Evolutionary conservation across 2,329 filamentous ascomycete species (phyloP).

Genomic region (Penicillium expansum): DNA sequence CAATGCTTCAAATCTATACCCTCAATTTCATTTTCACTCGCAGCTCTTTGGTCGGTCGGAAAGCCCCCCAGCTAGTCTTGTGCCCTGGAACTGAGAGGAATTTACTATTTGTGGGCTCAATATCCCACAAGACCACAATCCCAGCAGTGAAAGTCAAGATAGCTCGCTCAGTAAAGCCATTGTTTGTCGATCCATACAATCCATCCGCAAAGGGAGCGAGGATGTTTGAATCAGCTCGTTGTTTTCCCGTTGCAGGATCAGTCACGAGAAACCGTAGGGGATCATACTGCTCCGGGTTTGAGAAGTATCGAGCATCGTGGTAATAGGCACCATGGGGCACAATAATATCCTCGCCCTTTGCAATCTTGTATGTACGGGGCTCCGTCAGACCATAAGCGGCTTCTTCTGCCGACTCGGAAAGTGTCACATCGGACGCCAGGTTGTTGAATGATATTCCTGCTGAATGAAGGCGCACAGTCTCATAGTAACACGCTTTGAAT

Average conservation of each 20-base stretch:
- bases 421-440: conserved; percentile 38
- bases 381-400: conserved; percentile 27
- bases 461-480: conserved; percentile 47
- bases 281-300: conserved; percentile 44
- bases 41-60: conserved; percentile 52
- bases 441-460: conserved; percentile 45
- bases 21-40: conserved; percentile 54
- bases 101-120: conserved; percentile 46
- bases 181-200: conserved; percentile 50
- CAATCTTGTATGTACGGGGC: conserved; percentile 41
- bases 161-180: conserved; percentile 51
- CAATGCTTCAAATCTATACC: conserved; percentile 20
- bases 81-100: conserved; percentile 53
- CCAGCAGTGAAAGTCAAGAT: conserved; percentile 52
- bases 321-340: conserved; percentile 48
- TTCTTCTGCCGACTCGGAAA: conserved; percentile 42
- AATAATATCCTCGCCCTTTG: conserved; percentile 44
- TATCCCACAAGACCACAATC: conserved; percentile 57
- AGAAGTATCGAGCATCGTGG: conserved; percentile 41
- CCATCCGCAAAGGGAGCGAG: conserved; percentile 53
- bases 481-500: conserved; percentile 47
- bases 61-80: conserved; percentile 50
- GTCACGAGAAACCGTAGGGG: conserved; percentile 49
- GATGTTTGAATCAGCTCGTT: conserved; percentile 39
- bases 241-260: conserved; percentile 35